Conservation (phyloP, 768 basidiomycete species). For the Tremella mesenterica region DNA sequence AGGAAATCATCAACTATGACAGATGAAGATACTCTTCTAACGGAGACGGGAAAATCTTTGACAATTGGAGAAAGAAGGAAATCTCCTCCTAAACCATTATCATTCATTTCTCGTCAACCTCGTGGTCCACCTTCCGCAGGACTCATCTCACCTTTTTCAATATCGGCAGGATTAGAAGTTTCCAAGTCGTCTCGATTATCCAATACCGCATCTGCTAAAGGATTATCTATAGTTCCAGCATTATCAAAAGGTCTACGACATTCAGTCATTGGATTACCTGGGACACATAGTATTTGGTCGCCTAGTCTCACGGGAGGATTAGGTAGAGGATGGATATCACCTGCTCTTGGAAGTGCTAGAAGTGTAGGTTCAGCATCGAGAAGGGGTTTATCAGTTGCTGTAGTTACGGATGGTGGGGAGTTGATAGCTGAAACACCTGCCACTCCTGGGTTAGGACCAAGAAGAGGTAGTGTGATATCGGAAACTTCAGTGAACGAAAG, state of each 20-base stretch:
- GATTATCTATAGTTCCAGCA: not conserved
- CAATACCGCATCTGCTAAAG: not conserved
- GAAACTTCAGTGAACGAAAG: not conserved
- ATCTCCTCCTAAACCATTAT: not conserved
- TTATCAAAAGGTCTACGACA: too few relatives aligned
- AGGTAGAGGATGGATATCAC: conserved; percentile 27
- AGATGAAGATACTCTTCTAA: not conserved
- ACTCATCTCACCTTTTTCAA: not conserved
- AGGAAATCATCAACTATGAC: not conserved
- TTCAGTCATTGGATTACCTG: not conserved
- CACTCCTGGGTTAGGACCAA: not conserved
- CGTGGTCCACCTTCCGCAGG: not conserved
- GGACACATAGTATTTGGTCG: conserved; percentile 27
- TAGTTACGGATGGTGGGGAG: conserved; percentile 24
- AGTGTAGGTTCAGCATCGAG: conserved; percentile 11
- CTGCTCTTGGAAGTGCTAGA: conserved; percentile 13
- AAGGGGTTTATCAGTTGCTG: conserved; percentile 30
- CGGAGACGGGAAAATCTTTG: not conserved
- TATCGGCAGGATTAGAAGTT: not conserved
- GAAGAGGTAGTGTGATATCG: not conserved
- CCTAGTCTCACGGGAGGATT: conserved; percentile 9
- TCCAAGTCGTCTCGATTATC: not conserved
- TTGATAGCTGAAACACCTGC: conserved; percentile 17
- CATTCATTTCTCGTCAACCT: not conserved
- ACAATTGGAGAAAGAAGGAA: not conserved